Base-by-base conservation (phyloP, 2,329 filamentous ascomycete genomes). In the Drechslerella dactyloides region DNA sequence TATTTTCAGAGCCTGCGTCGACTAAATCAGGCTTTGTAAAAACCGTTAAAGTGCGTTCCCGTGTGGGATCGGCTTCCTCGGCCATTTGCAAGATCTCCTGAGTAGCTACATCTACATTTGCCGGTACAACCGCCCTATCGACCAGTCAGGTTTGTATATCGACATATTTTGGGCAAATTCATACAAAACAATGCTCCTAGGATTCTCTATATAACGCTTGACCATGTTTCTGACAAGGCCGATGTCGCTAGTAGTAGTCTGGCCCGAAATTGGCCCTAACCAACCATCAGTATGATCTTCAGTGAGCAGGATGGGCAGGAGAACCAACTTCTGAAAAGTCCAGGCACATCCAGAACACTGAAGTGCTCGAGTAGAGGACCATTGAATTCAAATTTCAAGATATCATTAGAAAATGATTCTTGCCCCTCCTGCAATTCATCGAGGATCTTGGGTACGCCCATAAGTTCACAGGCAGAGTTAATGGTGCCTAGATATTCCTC, bases 21-120 rank as follows among this genome's bases (percentile, higher is more conserved):
- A 83, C 82, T 0, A 87, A 78, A 65, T 89, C 86, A 0, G 85
- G 83, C 74, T 88, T 88, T 0, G 86, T 88, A 0, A 88, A 79
- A 1, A 84, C 78, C 0, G 81, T 81, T 0, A 83, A 58, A 0
- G 81, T 83, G 33, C 82, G 76, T 33, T 74, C 69, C 0, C 81
- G 80, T 5, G 73, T 62, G 0, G 69, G 74, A 73, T 83, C 81
- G 21, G 75, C 69, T 11, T 79, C 74, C 23, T 77, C 74, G 0
- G 57, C 52, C 21, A 62, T 53, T 19, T 68, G 42, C 33, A 70
- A 58, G 8, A 70, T 48, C 27, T 58, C 61, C 30, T 70, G 65
- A 17, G 58, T 68, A 4, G 69, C 68, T 2, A 73, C 48, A 8
- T 73, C 73, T 8, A 73, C 44, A 13, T 60, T 73, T 2, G 66